These are phyloP conservation scores for Ploettnerulaceae sp. DNA, from an alignment of 2,329 filamentous ascomycete species.

Conservation along the genomic window DNA sequence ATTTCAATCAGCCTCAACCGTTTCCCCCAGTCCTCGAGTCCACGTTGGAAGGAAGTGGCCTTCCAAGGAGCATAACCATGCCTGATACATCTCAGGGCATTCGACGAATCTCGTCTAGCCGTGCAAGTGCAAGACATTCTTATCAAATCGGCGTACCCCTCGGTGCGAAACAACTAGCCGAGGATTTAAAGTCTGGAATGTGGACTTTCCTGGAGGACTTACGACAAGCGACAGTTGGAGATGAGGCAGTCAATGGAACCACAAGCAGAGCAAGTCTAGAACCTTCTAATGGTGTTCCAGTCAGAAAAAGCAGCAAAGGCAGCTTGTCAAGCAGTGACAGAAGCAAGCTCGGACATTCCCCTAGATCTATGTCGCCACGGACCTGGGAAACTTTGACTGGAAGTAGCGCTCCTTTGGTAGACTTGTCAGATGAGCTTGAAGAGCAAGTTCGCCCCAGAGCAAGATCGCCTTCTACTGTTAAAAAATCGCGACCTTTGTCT, in stretches of 20 bases:
- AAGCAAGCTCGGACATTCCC: constrained; percentile 20
- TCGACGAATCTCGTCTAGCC: constrained; percentile 24
- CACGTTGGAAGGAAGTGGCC: constrained; percentile 20
- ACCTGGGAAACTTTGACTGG: constrained; percentile 33
- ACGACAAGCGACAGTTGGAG: constrained; percentile 89
- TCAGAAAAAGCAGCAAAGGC: constrained; percentile 37
- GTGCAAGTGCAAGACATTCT: constrained; percentile 28
- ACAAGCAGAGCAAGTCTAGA: constrained; percentile 34
- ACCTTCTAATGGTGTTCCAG: constrained; percentile 22
- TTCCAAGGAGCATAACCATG: constrained; percentile 28
- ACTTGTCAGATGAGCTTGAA: constrained; percentile 20
- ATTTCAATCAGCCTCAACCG: constrained; percentile 21
- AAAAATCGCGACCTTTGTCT: constrained; percentile 27
- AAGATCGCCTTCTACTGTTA: constrained; percentile 18
- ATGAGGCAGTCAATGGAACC: constrained; percentile 69
- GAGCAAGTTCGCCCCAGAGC: constrained; percentile 7
- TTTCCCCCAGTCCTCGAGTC: constrained; percentile 34
- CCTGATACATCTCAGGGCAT: constrained; percentile 32
- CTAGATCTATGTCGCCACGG: constrained; percentile 22
- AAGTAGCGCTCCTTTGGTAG: constrained; percentile 19
- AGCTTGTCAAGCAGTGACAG: constrained; percentile 22
- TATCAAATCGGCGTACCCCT: constrained; percentile 32
- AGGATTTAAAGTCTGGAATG: constrained; percentile 82
- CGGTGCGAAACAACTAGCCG: constrained; percentile 38
- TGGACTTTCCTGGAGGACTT: constrained; percentile 96